Base-by-base conservation (phyloP, 371 early-diverging fungal genomes). In the Mortierella sp. region DNA sequence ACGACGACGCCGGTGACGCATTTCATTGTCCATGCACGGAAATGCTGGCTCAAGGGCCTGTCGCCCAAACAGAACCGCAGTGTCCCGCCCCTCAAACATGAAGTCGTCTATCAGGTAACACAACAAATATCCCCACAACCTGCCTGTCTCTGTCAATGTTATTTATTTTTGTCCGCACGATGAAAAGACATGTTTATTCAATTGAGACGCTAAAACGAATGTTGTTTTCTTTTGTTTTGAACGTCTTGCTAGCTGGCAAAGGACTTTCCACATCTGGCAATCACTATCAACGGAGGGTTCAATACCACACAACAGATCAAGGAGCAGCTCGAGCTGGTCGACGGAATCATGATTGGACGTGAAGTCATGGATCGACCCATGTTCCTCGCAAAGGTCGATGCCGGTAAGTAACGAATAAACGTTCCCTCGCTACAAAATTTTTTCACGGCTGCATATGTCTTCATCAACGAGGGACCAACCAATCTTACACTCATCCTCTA, bases 241-340 rank as follows among this genome's bases (percentile, higher is more conserved):
- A 9, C 4, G 9, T 29, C 4, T 19, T 26, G 11, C 67, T 71
- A 81, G 83, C 66, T 82, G 2, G 90, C 90, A 44, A 80, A 89
- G 53, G 87, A 88, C 64, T 92, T 91, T 63, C 94, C 95, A 1
- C 83, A 93, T 52, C 70, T 93, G 14, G 88, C 85, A 7, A 88
- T 97, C 68, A 85, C 92, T 0, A 88, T 96, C 72, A 98, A 98
- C 85, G 98, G 98, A 67, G 97, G 95, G 10, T 91, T 97, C 71
- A 85, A 87, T 58, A 85, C 85, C 19, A 81, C 87, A 19, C 86
- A 88, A 1, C 73, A 88, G 0, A 81, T 92, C 24, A 75, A 77
- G 5, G 65, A 70, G 14, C 91, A 90, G 41, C 71, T 95, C 34
- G 68, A 74, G 0, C 40, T 69, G 4, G 79, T 90, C 4, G 93